Base-by-base conservation (phyloP, 495 filamentous ascomycete species). In the Symbiotaphrina buchneri region DNA sequence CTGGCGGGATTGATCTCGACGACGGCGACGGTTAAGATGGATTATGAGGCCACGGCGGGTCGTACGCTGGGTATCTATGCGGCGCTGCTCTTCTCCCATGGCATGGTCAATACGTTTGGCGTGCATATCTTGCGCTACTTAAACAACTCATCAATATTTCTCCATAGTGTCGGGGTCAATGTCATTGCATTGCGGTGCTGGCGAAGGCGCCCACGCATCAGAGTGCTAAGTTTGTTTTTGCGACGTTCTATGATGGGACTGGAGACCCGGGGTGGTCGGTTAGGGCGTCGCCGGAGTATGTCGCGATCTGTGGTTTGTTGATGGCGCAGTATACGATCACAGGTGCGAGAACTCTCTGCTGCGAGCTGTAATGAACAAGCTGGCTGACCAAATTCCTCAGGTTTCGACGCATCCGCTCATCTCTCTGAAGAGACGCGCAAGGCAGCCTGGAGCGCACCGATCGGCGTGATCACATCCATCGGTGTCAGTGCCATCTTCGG, bases 221-320 rank as follows among this genome's bases (percentile, higher is more conserved):
- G 30, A 45, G 49, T 14, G 55, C 63, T 17, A 50, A 53, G 17
- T 74, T 70, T 41, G 68, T 74, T 27, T 74, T 74, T 38, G 58
- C 57, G 3, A 61, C 52, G 32, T 73, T 69, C 41, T 53, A 62
- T 43, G 72, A 74, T 40, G 56, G 59, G 30, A 71, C 68, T 2
- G 68, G 69, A 66, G 69, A 39, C 45, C 10, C 47, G 52, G 7
- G 55, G 59, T 30, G 64, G 55, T 73, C 32, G 67, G 64, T 10
- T 72, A 73, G 46, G 69, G 73, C 29, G 58, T 68, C 20, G 69
- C 64, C n/a, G n/a, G n/a, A n/a, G n/a, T n/a, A n/a, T n/a, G n/a
- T n/a, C n/a, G n/a, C n/a, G n/a, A n/a, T n/a, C n/a, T n/a, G n/a
- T n/a, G n/a, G n/a, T n/a, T n/a, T n/a, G n/a, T n/a, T n/a, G n/a